A percentile compares a stretch with the other conserved stretches of the same genome.
Conservation (phyloP, 257 asterid species). For the Nicotiana otophora region DNA sequence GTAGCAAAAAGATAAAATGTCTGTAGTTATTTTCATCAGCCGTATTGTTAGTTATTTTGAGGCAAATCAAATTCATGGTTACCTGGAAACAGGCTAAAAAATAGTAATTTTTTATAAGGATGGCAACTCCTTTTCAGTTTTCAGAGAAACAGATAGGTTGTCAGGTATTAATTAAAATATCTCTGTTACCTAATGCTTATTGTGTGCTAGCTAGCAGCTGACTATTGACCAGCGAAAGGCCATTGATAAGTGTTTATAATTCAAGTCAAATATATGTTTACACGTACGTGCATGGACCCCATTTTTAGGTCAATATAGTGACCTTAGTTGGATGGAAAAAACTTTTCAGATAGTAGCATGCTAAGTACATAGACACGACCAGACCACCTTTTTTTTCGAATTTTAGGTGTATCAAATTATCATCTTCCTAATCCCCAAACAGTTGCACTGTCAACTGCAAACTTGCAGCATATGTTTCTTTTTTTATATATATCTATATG, state of each 20-base stretch:
- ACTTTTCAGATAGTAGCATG: constrained; percentile 1
- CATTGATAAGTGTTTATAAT: neutral
- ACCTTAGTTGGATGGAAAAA: neutral
- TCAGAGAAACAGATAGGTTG: constrained; percentile 1
- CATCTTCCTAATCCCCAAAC: neutral
- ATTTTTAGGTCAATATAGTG: neutral
- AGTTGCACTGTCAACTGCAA: neutral
- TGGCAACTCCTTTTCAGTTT: neutral
- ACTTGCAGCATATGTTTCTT: neutral
- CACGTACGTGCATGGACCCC: constrained; percentile 5
- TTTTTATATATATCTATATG: neutral
- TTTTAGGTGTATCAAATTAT: neutral
- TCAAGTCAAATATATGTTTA: neutral
- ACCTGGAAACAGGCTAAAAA: neutral
- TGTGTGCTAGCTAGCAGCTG: neutral
- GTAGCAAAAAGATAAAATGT: neutral
- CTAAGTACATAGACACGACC: neutral
- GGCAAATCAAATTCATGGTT: neutral
- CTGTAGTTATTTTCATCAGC: too few relatives aligned
- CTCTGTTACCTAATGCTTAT: neutral
- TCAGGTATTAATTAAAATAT: neutral
- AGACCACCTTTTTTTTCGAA: neutral
- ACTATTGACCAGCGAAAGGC: neutral
- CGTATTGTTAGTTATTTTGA: neutral
- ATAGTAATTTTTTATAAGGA: neutral